Evolutionary conservation across 768 basidiomycete genomes (phyloP).

Genomic region (Solioccasus polychromus): DNA sequence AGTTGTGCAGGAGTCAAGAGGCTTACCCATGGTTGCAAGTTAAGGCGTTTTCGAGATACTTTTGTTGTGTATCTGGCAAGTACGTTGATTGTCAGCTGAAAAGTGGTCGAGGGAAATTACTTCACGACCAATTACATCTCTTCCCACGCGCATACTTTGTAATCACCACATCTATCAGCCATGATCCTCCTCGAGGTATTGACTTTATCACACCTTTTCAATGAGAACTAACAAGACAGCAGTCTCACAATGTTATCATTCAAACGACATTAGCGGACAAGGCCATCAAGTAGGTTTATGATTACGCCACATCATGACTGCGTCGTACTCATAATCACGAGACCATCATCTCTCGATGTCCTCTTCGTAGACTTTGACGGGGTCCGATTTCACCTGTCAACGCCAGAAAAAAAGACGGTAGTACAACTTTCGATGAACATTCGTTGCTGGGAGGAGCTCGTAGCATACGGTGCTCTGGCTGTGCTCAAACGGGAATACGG

Average conservation of each 20-base stretch:
- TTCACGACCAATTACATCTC: constrained; percentile 7
- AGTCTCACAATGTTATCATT: constrained; percentile 94
- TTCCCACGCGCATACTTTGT: constrained; percentile 30
- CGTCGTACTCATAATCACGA: too few relatives aligned
- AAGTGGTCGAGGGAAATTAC: constrained; percentile 24
- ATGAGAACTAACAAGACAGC: constrained; percentile 11
- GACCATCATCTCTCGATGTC: constrained; percentile 89
- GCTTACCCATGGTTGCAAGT: constrained; percentile 28
- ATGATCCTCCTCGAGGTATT: constrained; percentile 88
- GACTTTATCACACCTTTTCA: background rate
- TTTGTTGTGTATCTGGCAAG: constrained; percentile 7
- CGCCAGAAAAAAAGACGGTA: constrained; percentile 77
- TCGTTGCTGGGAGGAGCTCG: constrained; percentile 94
- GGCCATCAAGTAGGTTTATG: constrained; percentile 25
- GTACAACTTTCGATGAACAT: constrained; percentile 94
- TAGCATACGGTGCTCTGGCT: constrained; percentile 79
- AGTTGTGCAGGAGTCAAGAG: background rate
- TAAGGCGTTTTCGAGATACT: constrained; percentile 12
- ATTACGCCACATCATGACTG: too few relatives aligned
- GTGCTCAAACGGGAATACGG: constrained; percentile 84
- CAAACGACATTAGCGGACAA: constrained; percentile 87
- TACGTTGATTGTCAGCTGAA: constrained; percentile 10
- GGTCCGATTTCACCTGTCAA: constrained; percentile 90
- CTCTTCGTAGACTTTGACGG: constrained; percentile 98
- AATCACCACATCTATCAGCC: constrained; percentile 5